These are phyloP conservation scores for Lunasporangiospora selenospora DNA, from an alignment of 192 early-diverging fungal species.

Conservation along the genomic window DNA sequence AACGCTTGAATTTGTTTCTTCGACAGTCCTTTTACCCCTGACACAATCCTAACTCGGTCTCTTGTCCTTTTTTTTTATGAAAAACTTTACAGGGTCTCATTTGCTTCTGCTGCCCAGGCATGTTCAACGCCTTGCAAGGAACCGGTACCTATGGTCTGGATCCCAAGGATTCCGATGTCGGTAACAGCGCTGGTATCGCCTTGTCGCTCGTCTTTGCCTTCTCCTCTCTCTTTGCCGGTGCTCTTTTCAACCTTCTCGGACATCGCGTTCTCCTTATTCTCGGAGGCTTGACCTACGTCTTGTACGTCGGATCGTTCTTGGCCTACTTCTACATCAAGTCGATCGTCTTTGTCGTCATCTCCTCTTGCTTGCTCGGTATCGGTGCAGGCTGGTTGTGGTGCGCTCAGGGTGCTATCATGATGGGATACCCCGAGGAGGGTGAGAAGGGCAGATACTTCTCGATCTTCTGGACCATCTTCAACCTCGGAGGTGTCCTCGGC, in stretches of 20 bases:
- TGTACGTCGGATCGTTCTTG: slow-evolving; percentile 81
- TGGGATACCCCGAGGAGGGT: slow-evolving; percentile 82
- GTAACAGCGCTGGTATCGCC: slow-evolving; percentile 75
- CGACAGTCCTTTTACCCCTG: background rate
- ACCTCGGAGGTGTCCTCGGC: slow-evolving; percentile 80
- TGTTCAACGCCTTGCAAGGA: slow-evolving; percentile 73
- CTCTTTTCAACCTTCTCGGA: slow-evolving; percentile 80
- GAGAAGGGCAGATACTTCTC: slow-evolving; percentile 84
- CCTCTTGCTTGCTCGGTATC: slow-evolving; percentile 82
- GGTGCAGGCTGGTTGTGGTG: slow-evolving; percentile 80
- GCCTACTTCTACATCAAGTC: slow-evolving; percentile 63
- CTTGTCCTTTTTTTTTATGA: background rate
- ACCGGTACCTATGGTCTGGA: slow-evolving; percentile 33
- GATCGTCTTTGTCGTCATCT: slow-evolving; percentile 67
- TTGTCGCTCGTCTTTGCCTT: slow-evolving; percentile 78
- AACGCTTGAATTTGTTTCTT: background rate
- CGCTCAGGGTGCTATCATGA: slow-evolving; percentile 84
- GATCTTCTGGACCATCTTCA: slow-evolving; percentile 90
- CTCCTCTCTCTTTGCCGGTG: slow-evolving; percentile 78
- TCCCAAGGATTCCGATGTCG: slow-evolving; percentile 53
- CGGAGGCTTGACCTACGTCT: slow-evolving; percentile 74
- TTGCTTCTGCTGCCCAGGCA: slow-evolving; percentile 79
- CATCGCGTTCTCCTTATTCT: slow-evolving; percentile 69
- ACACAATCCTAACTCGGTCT: background rate
- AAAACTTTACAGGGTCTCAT: slow-evolving; percentile 55